A percentile compares a stretch with the other conserved stretches of the same genome.
Conservation (phyloP, 2,329 filamentous ascomycete species). For the Boeremia exigua region DNA sequence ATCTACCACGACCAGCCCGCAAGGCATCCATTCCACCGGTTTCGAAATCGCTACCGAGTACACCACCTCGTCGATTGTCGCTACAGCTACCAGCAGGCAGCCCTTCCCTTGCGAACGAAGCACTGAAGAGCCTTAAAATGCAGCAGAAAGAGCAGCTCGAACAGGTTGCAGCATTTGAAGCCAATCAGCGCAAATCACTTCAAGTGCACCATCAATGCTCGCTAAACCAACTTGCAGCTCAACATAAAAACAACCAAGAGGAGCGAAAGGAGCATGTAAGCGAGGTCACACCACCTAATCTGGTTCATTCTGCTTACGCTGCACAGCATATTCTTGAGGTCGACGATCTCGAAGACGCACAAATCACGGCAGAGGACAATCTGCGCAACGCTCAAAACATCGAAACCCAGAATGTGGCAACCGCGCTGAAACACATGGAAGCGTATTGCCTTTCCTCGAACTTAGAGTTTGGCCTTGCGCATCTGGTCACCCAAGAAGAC, state of each 20-base stretch:
- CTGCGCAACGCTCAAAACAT: constrained; percentile 50
- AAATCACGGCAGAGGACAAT: constrained; percentile 52
- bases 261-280: constrained; percentile 40
- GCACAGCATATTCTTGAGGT: constrained; percentile 47
- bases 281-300: neutral
- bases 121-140: constrained; percentile 31
- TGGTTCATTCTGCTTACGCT: constrained; percentile 27
- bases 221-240: constrained; percentile 28
- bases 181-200: constrained; percentile 41
- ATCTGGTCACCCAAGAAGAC: constrained; percentile 54
- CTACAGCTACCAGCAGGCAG: constrained; percentile 23
- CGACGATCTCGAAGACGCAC: constrained; percentile 53
- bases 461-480: constrained; percentile 28
- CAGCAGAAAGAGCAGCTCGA: constrained; percentile 42
- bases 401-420: constrained; percentile 52
- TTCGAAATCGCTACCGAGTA: constrained; percentile 12
- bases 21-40: constrained; percentile 11
- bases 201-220: constrained; percentile 31
- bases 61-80: constrained; percentile 10
- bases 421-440: constrained; percentile 56
- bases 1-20: constrained; percentile 20
- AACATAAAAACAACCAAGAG: constrained; percentile 28
- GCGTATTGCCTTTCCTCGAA: constrained; percentile 53
- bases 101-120: constrained; percentile 33
- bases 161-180: constrained; percentile 40